Evolutionary conservation across 306 rosid species (phyloP).

Genomic region (Pterocarpus macrocarpus): DNA sequence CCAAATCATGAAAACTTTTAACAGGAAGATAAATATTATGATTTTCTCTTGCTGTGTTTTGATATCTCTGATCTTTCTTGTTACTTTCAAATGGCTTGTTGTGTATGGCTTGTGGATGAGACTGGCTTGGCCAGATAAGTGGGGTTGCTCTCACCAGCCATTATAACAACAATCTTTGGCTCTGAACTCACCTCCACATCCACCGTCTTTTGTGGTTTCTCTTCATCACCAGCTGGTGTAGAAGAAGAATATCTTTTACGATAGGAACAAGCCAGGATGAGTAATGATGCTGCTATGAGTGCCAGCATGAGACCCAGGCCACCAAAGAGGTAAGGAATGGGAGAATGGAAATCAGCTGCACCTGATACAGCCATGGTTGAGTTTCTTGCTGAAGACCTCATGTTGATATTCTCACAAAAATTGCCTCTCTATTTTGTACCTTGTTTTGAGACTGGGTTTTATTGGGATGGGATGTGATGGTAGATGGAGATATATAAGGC

Average conservation of each 20-base stretch:
- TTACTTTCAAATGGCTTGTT: neutral
- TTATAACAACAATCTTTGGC: slow-evolving; percentile 71
- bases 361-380: slow-evolving; percentile 33
- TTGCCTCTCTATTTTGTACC: neutral
- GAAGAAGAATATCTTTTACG: slow-evolving; percentile 29
- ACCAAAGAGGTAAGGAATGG: slow-evolving; percentile 72
- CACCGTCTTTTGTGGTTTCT: slow-evolving; percentile 41
- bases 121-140: slow-evolving; percentile 76
- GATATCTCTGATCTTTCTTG: neutral
- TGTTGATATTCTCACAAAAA: neutral
- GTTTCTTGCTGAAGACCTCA: slow-evolving; percentile 50
- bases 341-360: slow-evolving; percentile 60
- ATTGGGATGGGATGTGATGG: neutral
- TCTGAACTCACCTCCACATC: slow-evolving; percentile 38
- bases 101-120: slow-evolving; percentile 2
- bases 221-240: slow-evolving; percentile 5
- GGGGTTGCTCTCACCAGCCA: slow-evolving; percentile 84
- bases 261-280: slow-evolving; percentile 66
- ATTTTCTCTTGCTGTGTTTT: neutral
- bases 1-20: neutral
- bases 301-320: slow-evolving; percentile 66
- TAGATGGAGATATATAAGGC: slow-evolving; percentile 4
- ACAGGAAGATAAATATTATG: neutral
- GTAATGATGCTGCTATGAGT: slow-evolving; percentile 59
- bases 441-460: slow-evolving; percentile 18